These are phyloP conservation scores for Beauveria sp. DNA, from an alignment of 2,329 filamentous ascomycete genomes.

Conservation along the genomic window DNA sequence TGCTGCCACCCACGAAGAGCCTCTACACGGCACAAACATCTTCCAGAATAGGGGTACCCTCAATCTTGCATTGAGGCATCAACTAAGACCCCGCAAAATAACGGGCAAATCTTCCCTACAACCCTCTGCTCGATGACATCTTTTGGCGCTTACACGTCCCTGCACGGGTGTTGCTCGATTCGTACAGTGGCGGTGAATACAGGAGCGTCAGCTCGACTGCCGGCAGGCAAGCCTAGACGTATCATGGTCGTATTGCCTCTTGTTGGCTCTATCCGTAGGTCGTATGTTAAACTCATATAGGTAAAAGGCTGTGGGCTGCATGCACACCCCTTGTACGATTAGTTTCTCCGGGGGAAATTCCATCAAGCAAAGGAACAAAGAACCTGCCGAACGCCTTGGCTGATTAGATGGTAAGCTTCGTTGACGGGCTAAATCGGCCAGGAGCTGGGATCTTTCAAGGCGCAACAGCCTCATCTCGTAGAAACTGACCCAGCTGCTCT, in stretches of 20 bases:
- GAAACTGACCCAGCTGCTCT: neutral
- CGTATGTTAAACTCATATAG: neutral
- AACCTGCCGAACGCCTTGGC: neutral
- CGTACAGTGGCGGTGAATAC: neutral
- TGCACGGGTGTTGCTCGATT: neutral
- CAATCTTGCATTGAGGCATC: neutral
- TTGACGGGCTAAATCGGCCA: neutral
- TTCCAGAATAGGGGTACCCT: neutral
- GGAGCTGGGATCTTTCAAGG: conserved; percentile 2
- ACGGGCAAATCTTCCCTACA: neutral
- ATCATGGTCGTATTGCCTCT: neutral
- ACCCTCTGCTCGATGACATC: neutral
- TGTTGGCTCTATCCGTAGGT: neutral
- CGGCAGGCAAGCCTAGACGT: neutral
- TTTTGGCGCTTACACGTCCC: neutral
- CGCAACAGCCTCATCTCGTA: conserved; percentile 5
- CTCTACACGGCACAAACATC: neutral
- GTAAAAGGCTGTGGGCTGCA: neutral
- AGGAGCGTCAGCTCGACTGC: neutral
- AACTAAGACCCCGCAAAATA: neutral
- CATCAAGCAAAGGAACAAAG: neutral
- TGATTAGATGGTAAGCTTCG: conserved; percentile 4
- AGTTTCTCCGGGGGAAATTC: neutral
- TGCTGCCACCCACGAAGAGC: too few relatives aligned
- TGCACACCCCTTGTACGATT: neutral